phyloP scores from a whole-genome alignment of 768 basidiomycete species.

The Trichaptum fuscoviolaceum region DNA sequence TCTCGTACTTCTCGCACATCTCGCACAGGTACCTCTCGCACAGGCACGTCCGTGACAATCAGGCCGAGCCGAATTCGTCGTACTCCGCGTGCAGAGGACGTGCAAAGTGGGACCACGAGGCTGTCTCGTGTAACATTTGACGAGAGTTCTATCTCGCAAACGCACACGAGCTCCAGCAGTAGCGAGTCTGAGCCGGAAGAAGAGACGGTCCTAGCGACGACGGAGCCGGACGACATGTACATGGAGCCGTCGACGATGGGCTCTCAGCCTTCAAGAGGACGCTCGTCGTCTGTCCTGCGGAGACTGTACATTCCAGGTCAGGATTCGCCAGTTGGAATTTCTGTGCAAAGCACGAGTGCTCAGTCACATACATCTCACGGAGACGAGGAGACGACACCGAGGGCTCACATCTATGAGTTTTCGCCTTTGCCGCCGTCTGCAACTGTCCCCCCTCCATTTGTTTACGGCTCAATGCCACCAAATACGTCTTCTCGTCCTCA shows the following conservation, averaged over 20 bases:
- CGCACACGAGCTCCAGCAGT: background rate
- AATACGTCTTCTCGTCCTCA: background rate
- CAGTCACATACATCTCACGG: background rate
- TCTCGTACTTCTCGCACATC: background rate
- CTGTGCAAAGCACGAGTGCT: background rate
- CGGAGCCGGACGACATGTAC: background rate
- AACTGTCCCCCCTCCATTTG: background rate
- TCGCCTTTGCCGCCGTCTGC: background rate
- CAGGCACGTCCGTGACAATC: background rate
- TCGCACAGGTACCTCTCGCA: background rate
- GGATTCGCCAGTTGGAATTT: background rate
- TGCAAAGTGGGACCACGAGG: background rate
- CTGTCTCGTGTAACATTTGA: background rate
- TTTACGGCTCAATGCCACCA: background rate
- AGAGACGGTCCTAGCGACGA: background rate
- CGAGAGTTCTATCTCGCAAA: background rate
- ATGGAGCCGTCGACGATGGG: constrained; percentile 1
- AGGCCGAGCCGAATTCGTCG: background rate
- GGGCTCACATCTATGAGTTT: background rate
- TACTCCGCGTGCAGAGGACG: background rate
- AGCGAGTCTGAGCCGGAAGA: background rate
- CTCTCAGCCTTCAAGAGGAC: background rate
- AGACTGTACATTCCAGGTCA: background rate
- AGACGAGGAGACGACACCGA: background rate
- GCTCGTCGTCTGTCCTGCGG: background rate